phyloP scores from a whole-genome alignment of 1,284 basidiomycete genomes.

The Microbotryum scabiosae region DNA sequence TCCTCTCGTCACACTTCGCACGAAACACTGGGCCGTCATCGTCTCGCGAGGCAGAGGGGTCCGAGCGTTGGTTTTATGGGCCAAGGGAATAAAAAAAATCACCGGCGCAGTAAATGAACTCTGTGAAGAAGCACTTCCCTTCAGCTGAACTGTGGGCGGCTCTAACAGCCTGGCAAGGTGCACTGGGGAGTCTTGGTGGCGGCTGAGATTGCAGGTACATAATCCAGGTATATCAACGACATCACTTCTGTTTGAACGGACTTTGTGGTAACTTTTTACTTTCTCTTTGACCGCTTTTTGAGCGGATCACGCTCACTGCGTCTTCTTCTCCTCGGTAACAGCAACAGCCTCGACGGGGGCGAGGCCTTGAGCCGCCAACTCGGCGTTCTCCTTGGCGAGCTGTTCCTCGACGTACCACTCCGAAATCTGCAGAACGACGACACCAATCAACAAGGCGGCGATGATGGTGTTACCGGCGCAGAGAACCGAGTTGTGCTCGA shows the following conservation, averaged over 20 bases:
- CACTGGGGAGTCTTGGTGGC: too few species aligned
- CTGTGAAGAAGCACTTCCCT: too few species aligned
- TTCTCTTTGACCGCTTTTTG: background rate
- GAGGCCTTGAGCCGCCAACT: conserved; percentile 5
- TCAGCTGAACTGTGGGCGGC: too few species aligned
- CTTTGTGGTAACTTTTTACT: background rate
- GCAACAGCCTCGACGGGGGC: background rate
- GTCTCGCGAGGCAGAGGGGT: too few species aligned
- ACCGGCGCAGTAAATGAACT: too few species aligned
- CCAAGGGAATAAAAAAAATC: too few species aligned
- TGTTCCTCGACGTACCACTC: conserved; percentile 31
- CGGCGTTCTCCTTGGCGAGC: conserved; percentile 12
- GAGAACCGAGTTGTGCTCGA: conserved; percentile 24
- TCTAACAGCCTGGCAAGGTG: too few species aligned
- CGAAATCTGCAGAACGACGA: conserved; percentile 25
- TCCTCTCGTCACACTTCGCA: too few species aligned
- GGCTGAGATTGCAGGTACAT: too few species aligned
- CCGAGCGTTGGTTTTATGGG: too few species aligned
- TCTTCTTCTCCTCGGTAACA: conserved; percentile 27
- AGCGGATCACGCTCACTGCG: conserved; percentile 4
- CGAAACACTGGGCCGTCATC: too few species aligned
- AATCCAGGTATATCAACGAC: too few species aligned
- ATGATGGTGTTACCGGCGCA: conserved; percentile 27
- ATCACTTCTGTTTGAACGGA: background rate
- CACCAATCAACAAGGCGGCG: conserved; percentile 15